Base-by-base conservation (phyloP, 257 asterid genomes). In the Orobanche coerulescens region DNA sequence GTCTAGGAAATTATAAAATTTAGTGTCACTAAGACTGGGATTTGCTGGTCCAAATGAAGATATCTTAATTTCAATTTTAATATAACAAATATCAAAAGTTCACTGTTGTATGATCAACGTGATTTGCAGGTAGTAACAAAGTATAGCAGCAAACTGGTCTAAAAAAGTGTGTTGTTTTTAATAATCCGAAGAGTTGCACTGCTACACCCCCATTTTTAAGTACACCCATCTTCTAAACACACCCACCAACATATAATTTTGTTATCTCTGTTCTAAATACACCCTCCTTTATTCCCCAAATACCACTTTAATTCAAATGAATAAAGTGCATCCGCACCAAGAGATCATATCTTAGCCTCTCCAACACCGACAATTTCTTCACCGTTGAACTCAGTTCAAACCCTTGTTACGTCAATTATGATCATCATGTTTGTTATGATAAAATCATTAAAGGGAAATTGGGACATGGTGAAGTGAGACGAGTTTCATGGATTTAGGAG, bases 391-490 rank as follows among this genome's bases (percentile, higher is more conserved):
- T 78, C 72, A 65, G 72, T 42, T 48, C 67, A 7, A 76, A 76
- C 69, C 80, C 81, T 12, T 88, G 96, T 54, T 82, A 86, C 24
- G 79, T 89, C 43, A 65, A 19, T 84, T 86, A 57, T 9, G 84
- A 71, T 39, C 91, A 88, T 22, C 22, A 73, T 25, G 94, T 82
- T 36, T 82, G 75, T 55, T 89, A 79, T 37, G 90, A 84, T 16
- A 63, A 18, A 4, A 55, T 64, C 33, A 63, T 90, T 22, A 75
- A 59, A 11, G 97, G 97, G 33, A 85, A 88, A 53, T 31, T 88
- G 61, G 79, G 65, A 0, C 71, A 53, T 16, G n/a, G n/a, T n/a
- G n/a, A n/a, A n/a, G n/a, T n/a, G n/a, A n/a, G n/a, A n/a, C n/a
- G n/a, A n/a, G n/a, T n/a, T n/a, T n/a, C n/a, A n/a, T n/a, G n/a